A percentile compares a stretch with the other conserved stretches of the same genome.
Evolutionary conservation across 192 early-diverging fungal genomes (phyloP).

Genomic region (Entomortierella chlamydospora): DNA sequence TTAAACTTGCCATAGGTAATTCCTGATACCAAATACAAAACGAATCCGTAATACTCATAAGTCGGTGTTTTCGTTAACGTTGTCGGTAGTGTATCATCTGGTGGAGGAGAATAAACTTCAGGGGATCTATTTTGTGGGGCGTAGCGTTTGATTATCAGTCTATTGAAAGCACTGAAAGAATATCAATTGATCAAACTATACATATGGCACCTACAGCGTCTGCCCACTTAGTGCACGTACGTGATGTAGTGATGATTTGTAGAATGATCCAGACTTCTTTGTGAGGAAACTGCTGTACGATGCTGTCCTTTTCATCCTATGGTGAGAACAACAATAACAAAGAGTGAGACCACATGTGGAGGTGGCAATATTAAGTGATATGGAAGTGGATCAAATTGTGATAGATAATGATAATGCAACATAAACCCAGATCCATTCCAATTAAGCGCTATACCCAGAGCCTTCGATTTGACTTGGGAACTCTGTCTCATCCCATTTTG

Average conservation of each 20-base stretch:
- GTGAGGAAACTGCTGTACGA: slow-evolving; percentile 52
- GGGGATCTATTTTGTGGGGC: slow-evolving; percentile 21
- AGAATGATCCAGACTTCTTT: slow-evolving; percentile 33
- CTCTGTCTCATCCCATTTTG: slow-evolving; percentile 44
- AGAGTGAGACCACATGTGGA: not conserved
- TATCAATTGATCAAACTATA: too few relatives aligned
- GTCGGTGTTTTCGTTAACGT: slow-evolving; percentile 74
- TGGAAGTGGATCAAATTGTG: not conserved
- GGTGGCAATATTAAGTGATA: not conserved
- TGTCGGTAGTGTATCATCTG: slow-evolving; percentile 53
- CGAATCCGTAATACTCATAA: slow-evolving; percentile 92
- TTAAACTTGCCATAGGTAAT: slow-evolving; percentile 68
- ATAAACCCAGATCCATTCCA: too few relatives aligned
- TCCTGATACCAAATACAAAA: slow-evolving; percentile 83
- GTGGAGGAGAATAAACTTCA: slow-evolving; percentile 25
- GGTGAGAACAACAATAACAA: not conserved
- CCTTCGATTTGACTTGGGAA: slow-evolving; percentile 39
- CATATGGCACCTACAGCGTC: slow-evolving; percentile 5
- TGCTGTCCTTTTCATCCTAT: slow-evolving; percentile 51
- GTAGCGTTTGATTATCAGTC: too few relatives aligned
- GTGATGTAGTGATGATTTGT: slow-evolving; percentile 43
- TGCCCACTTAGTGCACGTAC: slow-evolving; percentile 39
- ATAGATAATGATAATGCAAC: too few relatives aligned
- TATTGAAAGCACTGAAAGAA: too few relatives aligned
- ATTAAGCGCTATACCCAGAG: slow-evolving; percentile 42